Evolutionary conservation across 345 rosid species (phyloP).

Genomic region (Cardamine chenopodiifolia): DNA sequence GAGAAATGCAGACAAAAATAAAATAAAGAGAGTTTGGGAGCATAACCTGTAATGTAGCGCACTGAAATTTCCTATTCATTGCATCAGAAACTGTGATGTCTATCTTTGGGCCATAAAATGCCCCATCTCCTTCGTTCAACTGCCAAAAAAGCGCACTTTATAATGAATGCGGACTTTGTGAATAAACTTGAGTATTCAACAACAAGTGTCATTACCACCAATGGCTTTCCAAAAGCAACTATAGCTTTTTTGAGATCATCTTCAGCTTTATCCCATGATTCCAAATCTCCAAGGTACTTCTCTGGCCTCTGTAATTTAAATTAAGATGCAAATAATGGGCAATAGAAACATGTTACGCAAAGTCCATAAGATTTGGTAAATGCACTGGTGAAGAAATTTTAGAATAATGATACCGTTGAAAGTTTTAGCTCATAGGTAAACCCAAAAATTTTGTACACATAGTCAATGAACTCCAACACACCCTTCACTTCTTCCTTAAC

Average conservation of each 20-base stretch:
- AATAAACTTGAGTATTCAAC: conserved; percentile 12
- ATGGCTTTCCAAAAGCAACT: conserved; percentile 75
- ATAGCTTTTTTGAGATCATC: conserved; percentile 77
- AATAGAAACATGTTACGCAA: background rate
- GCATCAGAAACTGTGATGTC: conserved; percentile 98
- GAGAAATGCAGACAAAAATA: background rate
- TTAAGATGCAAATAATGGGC: conserved; percentile 12
- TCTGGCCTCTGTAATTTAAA: conserved; percentile 81
- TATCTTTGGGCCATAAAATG: conserved; percentile 98
- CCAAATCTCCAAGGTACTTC: conserved; percentile 75
- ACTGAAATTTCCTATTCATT: conserved; percentile 87
- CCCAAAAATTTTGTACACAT: conserved; percentile 68
- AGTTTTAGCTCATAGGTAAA: conserved; percentile 93
- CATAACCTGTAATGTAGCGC: conserved; percentile 92
- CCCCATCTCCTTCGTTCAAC: conserved; percentile 94
- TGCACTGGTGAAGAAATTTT: background rate
- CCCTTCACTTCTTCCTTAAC: conserved; percentile 78
- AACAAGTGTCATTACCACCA: conserved; percentile 59
- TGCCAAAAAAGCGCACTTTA: conserved; percentile 43
- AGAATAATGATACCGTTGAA: conserved; percentile 69
- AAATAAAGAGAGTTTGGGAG: conserved; percentile 3
- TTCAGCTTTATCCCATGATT: conserved; percentile 93
- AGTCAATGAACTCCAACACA: conserved; percentile 80
- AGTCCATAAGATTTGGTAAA: conserved; percentile 8
- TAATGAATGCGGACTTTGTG: background rate